phyloP scores from a whole-genome alignment of 768 basidiomycete genomes.

The Xerocomellus intermedius region DNA sequence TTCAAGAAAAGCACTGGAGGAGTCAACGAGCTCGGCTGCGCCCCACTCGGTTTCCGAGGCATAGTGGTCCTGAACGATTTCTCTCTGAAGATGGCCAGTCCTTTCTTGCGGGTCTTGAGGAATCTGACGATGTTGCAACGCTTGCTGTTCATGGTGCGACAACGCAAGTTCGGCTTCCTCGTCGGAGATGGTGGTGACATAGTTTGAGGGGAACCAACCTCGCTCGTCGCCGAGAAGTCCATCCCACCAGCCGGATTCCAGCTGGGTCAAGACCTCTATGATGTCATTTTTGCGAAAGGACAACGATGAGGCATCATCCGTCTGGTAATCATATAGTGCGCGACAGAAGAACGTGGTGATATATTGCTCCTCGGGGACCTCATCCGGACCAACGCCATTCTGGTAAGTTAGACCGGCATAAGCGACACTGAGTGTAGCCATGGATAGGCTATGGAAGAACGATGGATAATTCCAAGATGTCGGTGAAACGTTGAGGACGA shows the following conservation, averaged over 20 bases:
- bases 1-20: conserved; percentile 42
- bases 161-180: conserved; percentile 75
- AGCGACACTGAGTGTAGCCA: conserved; percentile 27
- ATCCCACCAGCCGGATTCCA: conserved; percentile 99
- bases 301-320: conserved; percentile 85
- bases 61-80: conserved; percentile 26
- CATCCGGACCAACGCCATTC: conserved; percentile 25
- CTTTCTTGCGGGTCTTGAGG: conserved; percentile 16
- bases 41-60: conserved; percentile 50
- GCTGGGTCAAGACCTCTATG: conserved; percentile 88
- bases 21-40: conserved; percentile 12
- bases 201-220: conserved; percentile 98
- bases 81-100: conserved; percentile 7
- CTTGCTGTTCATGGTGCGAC: conserved; percentile 28
- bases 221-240: conserved; percentile 85
- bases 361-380: conserved; percentile 53
- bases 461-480: not conserved
- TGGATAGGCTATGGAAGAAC: conserved; percentile 9
- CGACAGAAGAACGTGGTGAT: conserved; percentile 80
- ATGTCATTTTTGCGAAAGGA: conserved; percentile 85
- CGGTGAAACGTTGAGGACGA: conserved; percentile 7
- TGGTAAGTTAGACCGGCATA: conserved; percentile 22
- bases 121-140: conserved; percentile 10
- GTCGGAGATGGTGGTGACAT: conserved; percentile 75
- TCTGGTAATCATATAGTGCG: conserved; percentile 88